phyloP scores from a whole-genome alignment of 805 yeast genomes.

The Diddensiella santjacobensis region DNA sequence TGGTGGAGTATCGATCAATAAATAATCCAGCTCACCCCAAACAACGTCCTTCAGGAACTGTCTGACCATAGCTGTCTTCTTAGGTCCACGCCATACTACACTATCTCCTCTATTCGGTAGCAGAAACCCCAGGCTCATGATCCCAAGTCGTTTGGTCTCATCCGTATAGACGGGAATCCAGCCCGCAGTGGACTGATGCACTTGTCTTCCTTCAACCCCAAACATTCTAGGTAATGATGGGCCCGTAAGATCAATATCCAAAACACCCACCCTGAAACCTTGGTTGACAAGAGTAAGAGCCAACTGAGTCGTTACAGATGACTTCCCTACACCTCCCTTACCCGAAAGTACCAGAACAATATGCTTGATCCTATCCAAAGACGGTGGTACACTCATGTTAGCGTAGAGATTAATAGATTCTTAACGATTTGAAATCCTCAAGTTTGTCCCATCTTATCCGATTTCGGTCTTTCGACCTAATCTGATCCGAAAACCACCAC shows the following conservation, averaged over 20 bases:
- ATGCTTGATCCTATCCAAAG: constrained; percentile 57
- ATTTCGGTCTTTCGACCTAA: too few relatives aligned
- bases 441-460: too few relatives aligned
- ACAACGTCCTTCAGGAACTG: constrained; percentile 87
- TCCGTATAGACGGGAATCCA: constrained; percentile 85
- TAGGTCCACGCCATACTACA: constrained; percentile 98
- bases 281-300: constrained; percentile 72
- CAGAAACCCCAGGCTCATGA: constrained; percentile 88
- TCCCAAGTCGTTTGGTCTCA: constrained; percentile 45
- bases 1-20: constrained; percentile 95
- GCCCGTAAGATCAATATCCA: constrained; percentile 94
- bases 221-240: constrained; percentile 97
- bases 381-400: neutral
- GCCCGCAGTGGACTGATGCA: constrained; percentile 75
- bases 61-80: constrained; percentile 94
- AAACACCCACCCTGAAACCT: constrained; percentile 84
- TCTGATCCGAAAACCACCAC: too few relatives aligned
- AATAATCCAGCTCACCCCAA: constrained; percentile 79
- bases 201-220: constrained; percentile 76
- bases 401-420: neutral
- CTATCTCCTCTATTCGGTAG: constrained; percentile 80
- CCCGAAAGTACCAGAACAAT: constrained; percentile 83
- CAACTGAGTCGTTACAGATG: constrained; percentile 90
- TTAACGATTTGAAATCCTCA: neutral
- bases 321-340: constrained; percentile 96